Conservation (phyloP, 805 yeast genomes). For the Yamadazyma insecticola region DNA sequence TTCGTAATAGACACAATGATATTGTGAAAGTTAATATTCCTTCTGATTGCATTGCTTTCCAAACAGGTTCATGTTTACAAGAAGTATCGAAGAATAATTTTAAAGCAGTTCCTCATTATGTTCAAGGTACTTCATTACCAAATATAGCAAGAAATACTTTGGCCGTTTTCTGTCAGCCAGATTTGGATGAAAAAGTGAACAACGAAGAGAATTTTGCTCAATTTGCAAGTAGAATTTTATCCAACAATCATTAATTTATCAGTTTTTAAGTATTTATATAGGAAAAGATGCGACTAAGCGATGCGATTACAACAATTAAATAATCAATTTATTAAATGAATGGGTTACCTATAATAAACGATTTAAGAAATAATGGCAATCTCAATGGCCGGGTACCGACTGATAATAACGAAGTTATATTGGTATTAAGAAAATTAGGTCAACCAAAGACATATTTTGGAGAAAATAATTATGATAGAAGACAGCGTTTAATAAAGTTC, state of each 20-base stretch:
- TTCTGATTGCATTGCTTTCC: constrained; percentile 52
- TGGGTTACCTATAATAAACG: constrained; percentile 3
- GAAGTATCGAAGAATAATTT: constrained; percentile 45
- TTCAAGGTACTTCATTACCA: constrained; percentile 36
- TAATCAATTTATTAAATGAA: too few relatives aligned
- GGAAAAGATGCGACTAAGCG: neutral
- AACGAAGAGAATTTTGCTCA: constrained; percentile 44
- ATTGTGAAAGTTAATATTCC: constrained; percentile 52
- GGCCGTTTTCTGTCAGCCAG: constrained; percentile 62
- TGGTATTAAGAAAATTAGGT: constrained; percentile 41
- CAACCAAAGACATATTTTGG: constrained; percentile 56
- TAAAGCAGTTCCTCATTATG: constrained; percentile 58
- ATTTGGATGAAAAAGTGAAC: constrained; percentile 45
- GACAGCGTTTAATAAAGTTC: constrained; percentile 52
- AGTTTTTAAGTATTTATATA: neutral
- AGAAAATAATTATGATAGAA: constrained; percentile 57
- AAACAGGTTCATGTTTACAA: constrained; percentile 55
- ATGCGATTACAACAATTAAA: too few relatives aligned
- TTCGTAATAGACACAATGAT: constrained; percentile 40
- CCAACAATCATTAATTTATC: constrained; percentile 29
- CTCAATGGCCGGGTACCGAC: constrained; percentile 47
- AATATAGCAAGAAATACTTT: constrained; percentile 47
- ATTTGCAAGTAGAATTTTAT: constrained; percentile 40
- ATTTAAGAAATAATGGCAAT: neutral
- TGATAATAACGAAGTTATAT: constrained; percentile 58